These are phyloP conservation scores for Phytophthora vignae DNA, from an alignment of 352 stramenopile genomes.

Conservation along the genomic window DNA sequence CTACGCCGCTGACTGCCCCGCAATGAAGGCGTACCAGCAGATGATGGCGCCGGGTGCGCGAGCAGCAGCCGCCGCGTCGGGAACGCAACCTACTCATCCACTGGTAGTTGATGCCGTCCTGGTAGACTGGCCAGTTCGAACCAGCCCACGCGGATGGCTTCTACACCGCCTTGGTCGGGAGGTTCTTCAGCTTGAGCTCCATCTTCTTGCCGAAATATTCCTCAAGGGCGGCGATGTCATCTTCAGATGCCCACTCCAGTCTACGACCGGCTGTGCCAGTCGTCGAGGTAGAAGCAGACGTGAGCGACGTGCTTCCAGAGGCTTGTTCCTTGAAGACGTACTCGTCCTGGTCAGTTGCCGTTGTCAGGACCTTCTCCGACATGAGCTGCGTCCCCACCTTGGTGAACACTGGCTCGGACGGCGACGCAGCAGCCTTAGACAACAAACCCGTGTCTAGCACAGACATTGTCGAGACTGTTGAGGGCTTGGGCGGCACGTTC, in stretches of 20 bases:
- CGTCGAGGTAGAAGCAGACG: neutral
- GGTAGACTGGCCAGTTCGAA: conserved; percentile 53
- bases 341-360: neutral
- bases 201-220: conserved; percentile 8
- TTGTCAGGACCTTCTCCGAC: neutral
- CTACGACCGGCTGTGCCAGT: neutral
- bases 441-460: conserved; percentile 15
- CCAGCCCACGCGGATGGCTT: conserved; percentile 15
- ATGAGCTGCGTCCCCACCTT: conserved; percentile 17
- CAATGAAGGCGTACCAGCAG: too few species aligned
- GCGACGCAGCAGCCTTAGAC: conserved; percentile 10
- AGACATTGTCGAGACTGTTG: conserved; percentile 5
- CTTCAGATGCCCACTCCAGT: neutral
- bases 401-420: neutral
- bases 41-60: too few species aligned
- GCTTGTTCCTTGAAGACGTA: neutral
- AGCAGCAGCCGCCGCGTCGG: too few species aligned
- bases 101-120: conserved; percentile 62
- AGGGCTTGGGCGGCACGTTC: conserved; percentile 1
- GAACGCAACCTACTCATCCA: conserved; percentile 29
- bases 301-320: neutral
- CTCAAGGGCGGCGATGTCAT: conserved; percentile 21
- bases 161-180: conserved; percentile 8
- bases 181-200: conserved; percentile 29
- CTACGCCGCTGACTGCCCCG: too few species aligned